Evolutionary conservation across 2,329 filamentous ascomycete species (phyloP).

Genomic region (Orbilia oligospora): DNA sequence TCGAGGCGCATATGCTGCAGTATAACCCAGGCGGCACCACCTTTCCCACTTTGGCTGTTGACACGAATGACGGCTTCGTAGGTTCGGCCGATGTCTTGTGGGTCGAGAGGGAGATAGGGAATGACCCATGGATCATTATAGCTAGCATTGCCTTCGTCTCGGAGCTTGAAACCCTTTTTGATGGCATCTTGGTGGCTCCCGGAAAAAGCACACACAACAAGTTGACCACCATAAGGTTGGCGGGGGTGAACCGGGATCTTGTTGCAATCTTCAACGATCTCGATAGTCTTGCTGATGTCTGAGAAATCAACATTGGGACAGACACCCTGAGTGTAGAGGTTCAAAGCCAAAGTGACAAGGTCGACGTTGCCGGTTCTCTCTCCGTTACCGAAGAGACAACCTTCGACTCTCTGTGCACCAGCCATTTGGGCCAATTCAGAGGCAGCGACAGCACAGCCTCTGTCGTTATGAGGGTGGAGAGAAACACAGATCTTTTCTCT

Average conservation of each 20-base stretch:
- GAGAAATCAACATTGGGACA: slow-evolving; percentile 90
- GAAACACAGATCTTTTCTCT: slow-evolving; percentile 89
- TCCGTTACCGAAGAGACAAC: slow-evolving; percentile 93
- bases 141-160: slow-evolving; percentile 74
- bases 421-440: slow-evolving; percentile 97
- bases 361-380: slow-evolving; percentile 97
- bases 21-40: slow-evolving; percentile 94
- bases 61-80: slow-evolving; percentile 98
- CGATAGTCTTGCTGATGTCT: slow-evolving; percentile 86
- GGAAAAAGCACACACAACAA: slow-evolving; percentile 93
- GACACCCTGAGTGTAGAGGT: slow-evolving; percentile 94
- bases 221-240: slow-evolving; percentile 88
- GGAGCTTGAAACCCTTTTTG: slow-evolving; percentile 86
- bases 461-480: slow-evolving; percentile 94
- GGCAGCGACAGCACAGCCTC: slow-evolving; percentile 89
- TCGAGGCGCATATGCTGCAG: slow-evolving; percentile 90
- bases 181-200: slow-evolving; percentile 96
- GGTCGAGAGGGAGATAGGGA: slow-evolving; percentile 93
- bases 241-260: slow-evolving; percentile 94
- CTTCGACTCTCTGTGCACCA: slow-evolving; percentile 92
- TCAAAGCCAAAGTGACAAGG: slow-evolving; percentile 89
- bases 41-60: slow-evolving; percentile 96
- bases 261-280: slow-evolving; percentile 90
- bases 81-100: slow-evolving; percentile 92
- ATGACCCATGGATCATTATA: slow-evolving; percentile 83